Conservation (phyloP, 495 filamentous ascomycete genomes). For the Aspergillus conjunctus region DNA sequence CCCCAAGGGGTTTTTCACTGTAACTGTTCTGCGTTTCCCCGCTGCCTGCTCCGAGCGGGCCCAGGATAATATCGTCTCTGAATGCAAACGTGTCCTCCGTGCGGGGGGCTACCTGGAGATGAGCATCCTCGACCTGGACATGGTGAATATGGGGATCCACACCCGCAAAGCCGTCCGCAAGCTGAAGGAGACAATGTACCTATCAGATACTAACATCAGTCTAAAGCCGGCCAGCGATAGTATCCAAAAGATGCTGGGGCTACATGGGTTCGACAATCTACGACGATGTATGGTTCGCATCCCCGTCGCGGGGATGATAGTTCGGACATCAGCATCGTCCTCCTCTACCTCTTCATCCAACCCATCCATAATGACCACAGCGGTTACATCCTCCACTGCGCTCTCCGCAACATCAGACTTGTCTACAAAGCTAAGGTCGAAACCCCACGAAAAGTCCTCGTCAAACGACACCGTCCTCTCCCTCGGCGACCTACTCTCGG, state of each 20-base stretch:
- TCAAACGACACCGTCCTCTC: conserved; percentile 57
- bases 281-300: conserved; percentile 88
- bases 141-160: conserved; percentile 82
- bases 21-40: conserved; percentile 88
- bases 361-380: conserved; percentile 28
- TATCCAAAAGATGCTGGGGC: conserved; percentile 72
- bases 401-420: conserved; percentile 33
- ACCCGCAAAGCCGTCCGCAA: conserved; percentile 74
- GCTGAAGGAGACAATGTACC: conserved; percentile 75
- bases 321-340: conserved; percentile 45
- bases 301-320: conserved; percentile 75
- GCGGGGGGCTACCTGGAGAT: conserved; percentile 90
- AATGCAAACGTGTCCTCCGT: conserved; percentile 88
- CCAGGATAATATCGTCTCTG: conserved; percentile 79
- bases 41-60: conserved; percentile 68
- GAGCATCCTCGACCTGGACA: conserved; percentile 78
- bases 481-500: conserved; percentile 70
- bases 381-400: conserved; percentile 32
- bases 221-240: conserved; percentile 78
- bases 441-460: conserved; percentile 36
- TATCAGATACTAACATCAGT: conserved; percentile 60
- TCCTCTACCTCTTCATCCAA: conserved; percentile 32
- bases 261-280: conserved; percentile 79
- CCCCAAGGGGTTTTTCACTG: conserved; percentile 79
- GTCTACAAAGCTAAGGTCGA: conserved; percentile 27